A percentile compares a stretch with the other conserved stretches of the same genome.
Conservation (phyloP, 805 yeast species). For the Zygoascus tannicola region DNA sequence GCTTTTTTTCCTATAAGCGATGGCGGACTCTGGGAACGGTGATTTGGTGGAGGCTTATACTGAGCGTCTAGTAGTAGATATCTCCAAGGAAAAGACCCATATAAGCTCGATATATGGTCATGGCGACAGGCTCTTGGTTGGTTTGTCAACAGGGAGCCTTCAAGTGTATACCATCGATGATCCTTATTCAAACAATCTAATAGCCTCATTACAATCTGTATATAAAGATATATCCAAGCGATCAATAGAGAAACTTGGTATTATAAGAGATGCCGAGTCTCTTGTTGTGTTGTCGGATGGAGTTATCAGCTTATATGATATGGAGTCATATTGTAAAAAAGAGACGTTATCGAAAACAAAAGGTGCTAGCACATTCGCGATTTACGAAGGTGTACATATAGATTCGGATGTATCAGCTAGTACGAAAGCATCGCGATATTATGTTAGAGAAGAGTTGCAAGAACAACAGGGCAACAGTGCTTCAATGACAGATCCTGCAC, state of each 20-base stretch:
- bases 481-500: neutral
- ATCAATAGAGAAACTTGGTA: slow-evolving; percentile 28
- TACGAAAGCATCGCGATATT: neutral
- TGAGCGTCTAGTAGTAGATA: neutral
- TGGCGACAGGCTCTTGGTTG: slow-evolving; percentile 23
- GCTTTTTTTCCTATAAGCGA: no score
- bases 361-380: slow-evolving; percentile 26
- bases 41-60: neutral
- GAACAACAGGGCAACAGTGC: slow-evolving; percentile 1
- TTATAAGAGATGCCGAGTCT: slow-evolving; percentile 24
- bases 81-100: slow-evolving; percentile 8
- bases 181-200: slow-evolving; percentile 15
- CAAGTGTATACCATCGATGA: slow-evolving; percentile 19
- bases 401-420: slow-evolving; percentile 1
- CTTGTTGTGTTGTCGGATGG: slow-evolving; percentile 27
- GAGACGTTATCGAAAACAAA: slow-evolving; percentile 29
- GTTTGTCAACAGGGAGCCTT: slow-evolving; percentile 23
- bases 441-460: neutral
- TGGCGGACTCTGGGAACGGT: no score
- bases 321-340: slow-evolving; percentile 24
- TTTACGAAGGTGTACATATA: slow-evolving; percentile 11
- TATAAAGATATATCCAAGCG: slow-evolving; percentile 17
- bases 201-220: slow-evolving; percentile 12
- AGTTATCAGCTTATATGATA: slow-evolving; percentile 26
- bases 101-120: slow-evolving; percentile 12